A percentile compares a stretch with the other conserved stretches of the same genome.
phyloP scores from a whole-genome alignment of 371 early-diverging fungal genomes.

The Basidiobolus heterosporus region DNA sequence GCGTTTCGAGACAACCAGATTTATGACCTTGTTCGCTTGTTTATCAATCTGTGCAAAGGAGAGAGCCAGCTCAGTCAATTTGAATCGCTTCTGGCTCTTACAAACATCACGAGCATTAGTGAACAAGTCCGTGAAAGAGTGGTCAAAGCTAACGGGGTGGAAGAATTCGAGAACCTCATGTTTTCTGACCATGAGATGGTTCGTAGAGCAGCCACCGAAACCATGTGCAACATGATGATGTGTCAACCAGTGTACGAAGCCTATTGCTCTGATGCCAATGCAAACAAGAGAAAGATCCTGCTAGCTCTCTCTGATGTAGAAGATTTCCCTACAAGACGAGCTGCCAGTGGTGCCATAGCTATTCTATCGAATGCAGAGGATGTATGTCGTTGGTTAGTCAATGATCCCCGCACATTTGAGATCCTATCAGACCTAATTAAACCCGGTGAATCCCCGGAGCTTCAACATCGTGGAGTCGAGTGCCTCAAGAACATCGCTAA shows the following conservation, averaged over 20 bases:
- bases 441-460: conserved; percentile 10
- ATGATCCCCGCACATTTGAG: no score
- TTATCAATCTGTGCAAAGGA: conserved; percentile 33
- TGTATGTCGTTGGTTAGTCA: conserved; percentile 13
- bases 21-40: conserved; percentile 41
- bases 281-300: conserved; percentile 42
- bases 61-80: conserved; percentile 58
- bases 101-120: conserved; percentile 64
- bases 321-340: conserved; percentile 64
- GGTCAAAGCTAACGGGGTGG: conserved; percentile 35
- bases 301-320: conserved; percentile 75
- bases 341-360: conserved; percentile 78
- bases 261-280: conserved; percentile 31
- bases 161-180: conserved; percentile 55
- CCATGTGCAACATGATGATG: conserved; percentile 83
- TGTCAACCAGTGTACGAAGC: conserved; percentile 57
- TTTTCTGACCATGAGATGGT: conserved; percentile 64
- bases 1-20: conserved; percentile 53
- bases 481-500: conserved; percentile 30
- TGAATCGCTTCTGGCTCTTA: conserved; percentile 82
- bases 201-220: conserved; percentile 84
- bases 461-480: conserved; percentile 41
- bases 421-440: no score
- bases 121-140: conserved; percentile 21
- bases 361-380: conserved; percentile 44